Evolutionary conservation across 306 rosid species (phyloP).

Genomic region (Cercis canadensis): DNA sequence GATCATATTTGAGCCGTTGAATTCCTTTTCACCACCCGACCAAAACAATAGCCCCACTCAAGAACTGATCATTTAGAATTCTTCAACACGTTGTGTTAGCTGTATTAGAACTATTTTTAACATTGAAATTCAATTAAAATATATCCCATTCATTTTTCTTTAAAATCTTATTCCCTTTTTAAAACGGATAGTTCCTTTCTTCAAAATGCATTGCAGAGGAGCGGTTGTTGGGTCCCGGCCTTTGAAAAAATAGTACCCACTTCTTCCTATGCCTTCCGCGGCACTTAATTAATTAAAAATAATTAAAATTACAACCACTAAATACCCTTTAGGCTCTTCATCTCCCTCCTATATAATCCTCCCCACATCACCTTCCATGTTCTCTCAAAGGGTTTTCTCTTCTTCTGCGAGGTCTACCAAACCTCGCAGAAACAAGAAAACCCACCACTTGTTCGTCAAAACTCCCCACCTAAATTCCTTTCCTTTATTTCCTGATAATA

Average conservation of each 20-base stretch:
- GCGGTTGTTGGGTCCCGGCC: constrained; percentile 39
- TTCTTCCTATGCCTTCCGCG: constrained; percentile 16
- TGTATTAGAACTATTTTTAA: constrained; percentile 38
- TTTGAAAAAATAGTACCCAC: constrained; percentile 27
- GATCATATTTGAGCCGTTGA: constrained; percentile 7
- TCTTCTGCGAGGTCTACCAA: constrained; percentile 49
- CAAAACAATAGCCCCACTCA: background rate
- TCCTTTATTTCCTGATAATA: background rate
- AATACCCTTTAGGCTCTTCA: background rate
- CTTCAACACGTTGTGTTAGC: constrained; percentile 34
- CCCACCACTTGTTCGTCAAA: constrained; percentile 8
- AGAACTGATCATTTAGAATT: constrained; percentile 1
- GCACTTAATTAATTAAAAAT: background rate
- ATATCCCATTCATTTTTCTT: too few relatives aligned
- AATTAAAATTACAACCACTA: background rate
- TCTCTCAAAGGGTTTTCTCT: constrained; percentile 46
- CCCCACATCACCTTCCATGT: constrained; percentile 32
- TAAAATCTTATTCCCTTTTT: background rate
- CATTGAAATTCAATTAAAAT: constrained; percentile 1
- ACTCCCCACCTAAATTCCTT: background rate
- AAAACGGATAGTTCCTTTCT: constrained; percentile 18
- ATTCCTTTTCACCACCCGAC: background rate
- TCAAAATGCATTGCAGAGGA: constrained; percentile 33
- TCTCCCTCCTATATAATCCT: constrained; percentile 44
- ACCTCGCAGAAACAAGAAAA: constrained; percentile 55